These are phyloP conservation scores for Lactarius sp. DNA, from an alignment of 768 basidiomycete species.

Conservation along the genomic window DNA sequence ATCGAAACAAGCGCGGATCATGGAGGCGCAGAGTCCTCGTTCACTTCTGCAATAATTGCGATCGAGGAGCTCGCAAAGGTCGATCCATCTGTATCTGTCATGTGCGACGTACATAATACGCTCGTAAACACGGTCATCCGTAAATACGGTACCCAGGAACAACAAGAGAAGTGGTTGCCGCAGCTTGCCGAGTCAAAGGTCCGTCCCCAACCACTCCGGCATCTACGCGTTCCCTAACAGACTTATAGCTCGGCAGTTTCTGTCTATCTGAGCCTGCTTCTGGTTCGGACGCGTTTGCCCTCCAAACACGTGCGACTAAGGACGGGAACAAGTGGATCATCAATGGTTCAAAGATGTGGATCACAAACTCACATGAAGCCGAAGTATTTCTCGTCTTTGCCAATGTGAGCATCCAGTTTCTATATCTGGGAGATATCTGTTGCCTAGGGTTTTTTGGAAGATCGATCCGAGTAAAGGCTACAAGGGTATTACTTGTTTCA, in stretches of 20 bases:
- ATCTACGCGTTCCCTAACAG: background rate
- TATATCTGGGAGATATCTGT: background rate
- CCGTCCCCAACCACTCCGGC: constrained; percentile 7
- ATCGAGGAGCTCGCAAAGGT: constrained; percentile 97
- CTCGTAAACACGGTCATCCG: constrained; percentile 94
- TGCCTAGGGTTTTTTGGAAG: constrained; percentile 33
- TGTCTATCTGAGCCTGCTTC: constrained; percentile 90
- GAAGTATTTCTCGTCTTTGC: constrained; percentile 94
- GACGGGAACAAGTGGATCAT: constrained; percentile 82
- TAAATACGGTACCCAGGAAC: constrained; percentile 75
- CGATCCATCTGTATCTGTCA: constrained; percentile 93
- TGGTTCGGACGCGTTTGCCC: constrained; percentile 95
- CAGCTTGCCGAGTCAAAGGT: constrained; percentile 76
- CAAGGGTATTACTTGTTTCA: constrained; percentile 98
- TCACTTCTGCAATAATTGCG: constrained; percentile 91
- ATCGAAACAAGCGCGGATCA: constrained; percentile 85
- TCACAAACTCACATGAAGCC: constrained; percentile 91
- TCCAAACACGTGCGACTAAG: constrained; percentile 88
- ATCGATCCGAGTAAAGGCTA: constrained; percentile 89
- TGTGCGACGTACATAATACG: constrained; percentile 98
- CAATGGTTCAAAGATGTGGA: constrained; percentile 99
- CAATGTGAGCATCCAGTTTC: constrained; percentile 51
- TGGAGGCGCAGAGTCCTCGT: constrained; percentile 86
- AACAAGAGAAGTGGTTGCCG: constrained; percentile 87
- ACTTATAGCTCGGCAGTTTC: constrained; percentile 82